These are phyloP conservation scores for Alternaria panax DNA, from an alignment of 2,329 filamentous ascomycete genomes.

Conservation along the genomic window DNA sequence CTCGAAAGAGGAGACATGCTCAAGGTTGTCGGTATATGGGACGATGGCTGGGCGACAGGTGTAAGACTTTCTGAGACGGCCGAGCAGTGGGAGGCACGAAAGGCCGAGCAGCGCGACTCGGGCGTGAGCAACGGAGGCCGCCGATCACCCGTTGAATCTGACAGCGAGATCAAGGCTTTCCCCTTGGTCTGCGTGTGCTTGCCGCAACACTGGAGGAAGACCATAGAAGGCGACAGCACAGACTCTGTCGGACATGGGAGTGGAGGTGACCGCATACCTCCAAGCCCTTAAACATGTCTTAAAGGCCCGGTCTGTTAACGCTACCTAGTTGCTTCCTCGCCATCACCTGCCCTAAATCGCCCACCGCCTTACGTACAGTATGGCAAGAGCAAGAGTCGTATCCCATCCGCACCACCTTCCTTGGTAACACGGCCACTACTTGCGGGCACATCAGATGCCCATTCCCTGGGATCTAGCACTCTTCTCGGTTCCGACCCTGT, in stretches of 20 bases:
- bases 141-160: slow-evolving; percentile 40
- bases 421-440: slow-evolving; percentile 27
- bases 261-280: slow-evolving; percentile 45
- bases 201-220: slow-evolving; percentile 95
- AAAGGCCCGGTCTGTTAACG: slow-evolving; percentile 33
- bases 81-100: slow-evolving; percentile 84
- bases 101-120: slow-evolving; percentile 84
- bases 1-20: slow-evolving; percentile 97
- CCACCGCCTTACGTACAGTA: slow-evolving; percentile 12
- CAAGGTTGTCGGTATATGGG: slow-evolving; percentile 98
- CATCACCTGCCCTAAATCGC: slow-evolving; percentile 23
- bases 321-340: slow-evolving; percentile 33
- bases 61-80: slow-evolving; percentile 81
- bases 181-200: slow-evolving; percentile 95
- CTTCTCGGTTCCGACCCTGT: slow-evolving; percentile 38
- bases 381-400: slow-evolving; percentile 8
- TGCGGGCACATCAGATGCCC: slow-evolving; percentile 25
- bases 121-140: slow-evolving; percentile 83
- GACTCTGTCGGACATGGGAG: slow-evolving; percentile 38
- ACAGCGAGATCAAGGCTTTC: slow-evolving; percentile 95
- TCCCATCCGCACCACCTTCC: slow-evolving; percentile 13
- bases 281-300: slow-evolving; percentile 35
- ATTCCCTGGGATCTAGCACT: slow-evolving; percentile 42
- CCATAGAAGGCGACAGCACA: slow-evolving; percentile 81
- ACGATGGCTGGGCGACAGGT: slow-evolving; percentile 98